phyloP scores from a whole-genome alignment of 805 yeast species.

The Yamadazyma nakazawae region DNA sequence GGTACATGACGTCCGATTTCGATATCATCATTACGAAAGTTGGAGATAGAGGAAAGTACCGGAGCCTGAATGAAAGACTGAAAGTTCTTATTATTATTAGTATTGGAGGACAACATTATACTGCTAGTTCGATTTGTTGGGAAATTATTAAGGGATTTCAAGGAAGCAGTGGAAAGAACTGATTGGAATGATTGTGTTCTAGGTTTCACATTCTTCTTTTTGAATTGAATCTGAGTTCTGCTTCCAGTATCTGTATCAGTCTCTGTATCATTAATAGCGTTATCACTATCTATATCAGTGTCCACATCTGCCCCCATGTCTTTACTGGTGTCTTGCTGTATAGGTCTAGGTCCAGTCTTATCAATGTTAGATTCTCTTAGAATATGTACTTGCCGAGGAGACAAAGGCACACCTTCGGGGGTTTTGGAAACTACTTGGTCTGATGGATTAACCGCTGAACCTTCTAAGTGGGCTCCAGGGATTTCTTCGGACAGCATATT shows the following conservation, averaged over 20 bases:
- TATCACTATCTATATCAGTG: neutral
- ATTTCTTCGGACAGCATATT: neutral
- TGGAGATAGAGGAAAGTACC: constrained; percentile 36
- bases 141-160: constrained; percentile 36
- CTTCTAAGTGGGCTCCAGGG: neutral
- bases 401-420: neutral
- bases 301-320: neutral
- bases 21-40: constrained; percentile 28
- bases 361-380: neutral
- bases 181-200: constrained; percentile 44
- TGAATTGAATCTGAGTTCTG: constrained; percentile 18
- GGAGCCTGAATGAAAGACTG: constrained; percentile 48
- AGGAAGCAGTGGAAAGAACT: constrained; percentile 42
- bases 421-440: neutral
- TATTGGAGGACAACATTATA: constrained; percentile 17
- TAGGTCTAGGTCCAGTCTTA: neutral
- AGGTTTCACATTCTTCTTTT: constrained; percentile 35
- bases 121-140: constrained; percentile 16
- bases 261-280: constrained; percentile 11
- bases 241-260: neutral
- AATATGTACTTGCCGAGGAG: neutral
- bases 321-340: neutral
- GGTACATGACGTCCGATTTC: constrained; percentile 43
- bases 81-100: constrained; percentile 31
- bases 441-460: neutral